Evolutionary conservation across 257 asterid species (phyloP).

Genomic region (Apocynum venetum): DNA sequence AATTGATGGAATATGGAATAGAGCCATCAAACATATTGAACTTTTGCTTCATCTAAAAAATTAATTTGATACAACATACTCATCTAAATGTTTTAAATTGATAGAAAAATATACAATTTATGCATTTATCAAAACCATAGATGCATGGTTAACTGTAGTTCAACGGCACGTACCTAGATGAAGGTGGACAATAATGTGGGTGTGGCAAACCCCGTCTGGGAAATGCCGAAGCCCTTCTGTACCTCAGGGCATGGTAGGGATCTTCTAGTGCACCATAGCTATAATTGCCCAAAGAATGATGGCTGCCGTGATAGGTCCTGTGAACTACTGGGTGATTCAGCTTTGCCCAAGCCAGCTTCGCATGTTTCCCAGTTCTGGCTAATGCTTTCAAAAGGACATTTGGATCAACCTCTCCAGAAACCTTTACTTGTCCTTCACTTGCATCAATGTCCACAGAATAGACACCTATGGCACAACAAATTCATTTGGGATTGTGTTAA

Average conservation of each 20-base stretch:
- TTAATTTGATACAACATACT: no score
- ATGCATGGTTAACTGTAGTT: no score
- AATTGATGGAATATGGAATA: no score
- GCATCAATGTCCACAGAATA: conserved; percentile 34
- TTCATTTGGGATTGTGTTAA: background rate
- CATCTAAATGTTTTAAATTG: no score
- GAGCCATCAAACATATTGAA: no score
- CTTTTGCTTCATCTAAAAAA: no score
- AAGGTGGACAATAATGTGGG: background rate
- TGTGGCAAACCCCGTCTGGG: background rate
- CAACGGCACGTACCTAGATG: background rate
- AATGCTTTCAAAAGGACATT: conserved; percentile 35
- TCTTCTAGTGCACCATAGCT: conserved; percentile 4
- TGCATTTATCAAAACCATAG: no score
- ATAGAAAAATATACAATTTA: no score
- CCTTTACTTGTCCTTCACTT: conserved; percentile 16
- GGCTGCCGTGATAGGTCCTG: background rate
- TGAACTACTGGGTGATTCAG: conserved; percentile 31
- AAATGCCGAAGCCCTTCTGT: background rate
- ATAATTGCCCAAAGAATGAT: background rate
- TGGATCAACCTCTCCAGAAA: conserved; percentile 47
- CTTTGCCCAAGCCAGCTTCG: conserved; percentile 31
- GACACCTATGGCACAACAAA: conserved; percentile 26
- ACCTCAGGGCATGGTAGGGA: background rate
- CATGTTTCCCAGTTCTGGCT: conserved; percentile 38